Conservation (phyloP, 164 flowering plant species). For the Platanus orientalis region DNA sequence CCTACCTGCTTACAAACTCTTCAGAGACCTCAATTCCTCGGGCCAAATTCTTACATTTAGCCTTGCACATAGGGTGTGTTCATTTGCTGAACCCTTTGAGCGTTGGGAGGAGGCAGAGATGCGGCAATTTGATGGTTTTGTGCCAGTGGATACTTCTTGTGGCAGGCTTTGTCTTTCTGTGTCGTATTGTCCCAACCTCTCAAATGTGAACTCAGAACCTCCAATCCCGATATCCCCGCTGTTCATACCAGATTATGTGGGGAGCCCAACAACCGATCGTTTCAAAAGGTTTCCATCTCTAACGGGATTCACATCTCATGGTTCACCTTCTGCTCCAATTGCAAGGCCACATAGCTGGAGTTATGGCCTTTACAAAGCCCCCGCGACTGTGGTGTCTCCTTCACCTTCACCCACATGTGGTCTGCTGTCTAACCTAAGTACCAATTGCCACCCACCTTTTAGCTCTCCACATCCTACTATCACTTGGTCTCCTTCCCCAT, state of each 20-base stretch:
- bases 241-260: slow-evolving; percentile 85
- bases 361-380: slow-evolving; percentile 45
- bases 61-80: slow-evolving; percentile 58
- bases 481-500: slow-evolving; percentile 65
- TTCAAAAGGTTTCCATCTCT: slow-evolving; percentile 61
- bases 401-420: slow-evolving; percentile 61
- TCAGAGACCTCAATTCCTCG: slow-evolving; percentile 63
- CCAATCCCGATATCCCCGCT: slow-evolving; percentile 69
- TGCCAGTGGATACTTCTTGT: slow-evolving; percentile 71
- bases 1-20: slow-evolving; percentile 82
- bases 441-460: slow-evolving; percentile 34
- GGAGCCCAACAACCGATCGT: slow-evolving; percentile 87
- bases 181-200: slow-evolving; percentile 43
- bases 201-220: slow-evolving; percentile 53
- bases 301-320: slow-evolving; percentile 22
- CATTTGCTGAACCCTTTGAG: slow-evolving; percentile 74
- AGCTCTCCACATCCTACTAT: slow-evolving; percentile 49
- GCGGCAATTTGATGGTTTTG: slow-evolving; percentile 63
- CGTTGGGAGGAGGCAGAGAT: slow-evolving; percentile 73
- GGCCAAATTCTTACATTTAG: slow-evolving; percentile 48
- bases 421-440: slow-evolving; percentile 28
- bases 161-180: slow-evolving; percentile 87
- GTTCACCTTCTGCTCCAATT: slow-evolving; percentile 56
- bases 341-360: slow-evolving; percentile 86
- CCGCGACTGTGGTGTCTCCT: slow-evolving; percentile 41